Evolutionary conservation across 1,284 basidiomycete genomes (phyloP).

Genomic region (Vanrija pseudolonga): DNA sequence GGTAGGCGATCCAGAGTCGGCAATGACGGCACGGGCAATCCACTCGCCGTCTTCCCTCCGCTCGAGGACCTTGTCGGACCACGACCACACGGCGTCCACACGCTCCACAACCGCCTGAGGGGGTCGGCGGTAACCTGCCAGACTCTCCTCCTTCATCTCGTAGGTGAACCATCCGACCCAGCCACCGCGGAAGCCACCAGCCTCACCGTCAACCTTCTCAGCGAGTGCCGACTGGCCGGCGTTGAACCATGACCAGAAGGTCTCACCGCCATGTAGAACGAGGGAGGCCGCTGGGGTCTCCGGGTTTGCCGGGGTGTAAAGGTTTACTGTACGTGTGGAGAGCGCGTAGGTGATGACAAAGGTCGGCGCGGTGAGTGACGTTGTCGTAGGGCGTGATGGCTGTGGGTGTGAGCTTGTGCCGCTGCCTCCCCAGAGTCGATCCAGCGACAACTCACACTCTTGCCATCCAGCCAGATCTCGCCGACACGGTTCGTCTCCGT

Average conservation of each 20-base stretch:
- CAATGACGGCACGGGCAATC: slow-evolving; percentile 49
- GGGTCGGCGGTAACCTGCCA: slow-evolving; percentile 39
- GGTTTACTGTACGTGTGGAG: slow-evolving; percentile 27
- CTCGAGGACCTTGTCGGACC: slow-evolving; percentile 49
- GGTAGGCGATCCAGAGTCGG: slow-evolving; percentile 1
- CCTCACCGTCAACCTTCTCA: neutral
- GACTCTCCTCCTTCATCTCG: slow-evolving; percentile 55
- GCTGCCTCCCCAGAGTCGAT: no score
- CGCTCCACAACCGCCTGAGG: slow-evolving; percentile 10
- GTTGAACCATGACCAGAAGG: slow-evolving; percentile 47
- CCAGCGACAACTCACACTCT: slow-evolving; percentile 37
- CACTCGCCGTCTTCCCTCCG: slow-evolving; percentile 47
- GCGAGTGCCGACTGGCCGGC: slow-evolving; percentile 24
- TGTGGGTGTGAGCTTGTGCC: slow-evolving; percentile 10
- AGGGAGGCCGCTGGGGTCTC: slow-evolving; percentile 2
- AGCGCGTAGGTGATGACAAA: slow-evolving; percentile 47
- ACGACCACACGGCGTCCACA: slow-evolving; percentile 47
- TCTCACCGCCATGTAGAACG: slow-evolving; percentile 20
- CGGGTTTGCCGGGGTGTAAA: slow-evolving; percentile 20
- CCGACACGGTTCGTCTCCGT: slow-evolving; percentile 37
- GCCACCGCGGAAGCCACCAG: slow-evolving; percentile 49
- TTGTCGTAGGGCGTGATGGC: slow-evolving; percentile 42
- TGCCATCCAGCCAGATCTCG: slow-evolving; percentile 54
- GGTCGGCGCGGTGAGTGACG: slow-evolving; percentile 37
- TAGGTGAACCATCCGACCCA: slow-evolving; percentile 57